phyloP scores from a whole-genome alignment of 352 stramenopile genomes.

The Phytopythium boreale region DNA sequence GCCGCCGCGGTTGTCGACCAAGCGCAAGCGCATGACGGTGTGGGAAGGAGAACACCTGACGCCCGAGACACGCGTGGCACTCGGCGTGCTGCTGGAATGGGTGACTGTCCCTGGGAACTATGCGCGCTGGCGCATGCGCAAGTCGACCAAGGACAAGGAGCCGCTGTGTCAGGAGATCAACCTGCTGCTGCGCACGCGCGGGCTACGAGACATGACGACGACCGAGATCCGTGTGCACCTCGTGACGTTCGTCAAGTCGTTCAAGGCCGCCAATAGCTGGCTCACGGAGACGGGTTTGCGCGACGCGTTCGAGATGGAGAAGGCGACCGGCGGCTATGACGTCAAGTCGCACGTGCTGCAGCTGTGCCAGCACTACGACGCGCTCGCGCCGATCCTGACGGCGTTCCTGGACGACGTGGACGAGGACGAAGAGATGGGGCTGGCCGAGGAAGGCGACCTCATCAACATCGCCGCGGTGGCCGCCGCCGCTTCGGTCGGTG shows the following conservation, averaged over 20 bases:
- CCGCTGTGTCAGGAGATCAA: slow-evolving; percentile 39
- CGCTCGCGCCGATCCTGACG: slow-evolving; percentile 24
- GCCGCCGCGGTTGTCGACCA: slow-evolving; percentile 7
- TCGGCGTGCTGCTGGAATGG: slow-evolving; percentile 34
- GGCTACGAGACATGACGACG: slow-evolving; percentile 18
- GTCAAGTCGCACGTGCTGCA: slow-evolving; percentile 33
- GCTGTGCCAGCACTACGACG: slow-evolving; percentile 41
- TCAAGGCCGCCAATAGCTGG: slow-evolving; percentile 34
- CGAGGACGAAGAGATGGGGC: slow-evolving; percentile 7
- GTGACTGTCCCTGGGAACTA: slow-evolving; percentile 34
- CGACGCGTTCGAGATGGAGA: slow-evolving; percentile 26
- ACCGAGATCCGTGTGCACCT: slow-evolving; percentile 26
- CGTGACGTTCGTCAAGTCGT: slow-evolving; percentile 28
- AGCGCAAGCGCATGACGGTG: slow-evolving; percentile 10
- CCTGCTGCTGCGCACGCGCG: slow-evolving; percentile 24
- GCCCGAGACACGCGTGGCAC: slow-evolving; percentile 12
- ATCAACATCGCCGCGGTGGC: neutral
- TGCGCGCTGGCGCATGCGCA: slow-evolving; percentile 29
- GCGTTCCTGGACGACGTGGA: slow-evolving; percentile 24
- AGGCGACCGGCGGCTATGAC: slow-evolving; percentile 13
- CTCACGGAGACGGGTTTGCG: slow-evolving; percentile 21
- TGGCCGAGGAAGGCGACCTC: slow-evolving; percentile 8
- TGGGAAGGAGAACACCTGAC: slow-evolving; percentile 15
- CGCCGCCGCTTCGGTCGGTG: neutral
- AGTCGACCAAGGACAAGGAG: slow-evolving; percentile 19